Evolutionary conservation across 2,329 filamentous ascomycete genomes (phyloP).

Genomic region (Botrytis cinerea): DNA sequence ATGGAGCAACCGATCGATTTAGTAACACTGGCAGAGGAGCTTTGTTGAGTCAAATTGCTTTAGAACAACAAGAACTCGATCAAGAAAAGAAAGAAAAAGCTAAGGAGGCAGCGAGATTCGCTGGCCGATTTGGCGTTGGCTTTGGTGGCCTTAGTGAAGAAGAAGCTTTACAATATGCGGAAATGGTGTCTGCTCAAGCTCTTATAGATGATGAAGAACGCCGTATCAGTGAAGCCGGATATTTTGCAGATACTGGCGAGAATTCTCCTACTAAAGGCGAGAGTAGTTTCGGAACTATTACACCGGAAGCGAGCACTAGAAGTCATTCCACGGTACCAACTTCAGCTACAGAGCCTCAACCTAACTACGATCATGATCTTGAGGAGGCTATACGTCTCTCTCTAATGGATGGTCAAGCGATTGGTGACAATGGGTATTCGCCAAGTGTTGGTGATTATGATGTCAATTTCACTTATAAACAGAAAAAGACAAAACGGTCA

Average conservation of each 20-base stretch:
- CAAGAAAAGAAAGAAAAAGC: slow-evolving; percentile 67
- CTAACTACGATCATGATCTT: slow-evolving; percentile 59
- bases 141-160: slow-evolving; percentile 67
- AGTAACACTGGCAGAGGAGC: slow-evolving; percentile 66
- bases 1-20: slow-evolving; percentile 57
- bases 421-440: slow-evolving; percentile 45
- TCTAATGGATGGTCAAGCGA: slow-evolving; percentile 57
- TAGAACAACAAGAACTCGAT: slow-evolving; percentile 80
- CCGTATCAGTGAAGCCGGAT: slow-evolving; percentile 54
- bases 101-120: slow-evolving; percentile 70
- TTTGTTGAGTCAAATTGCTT: slow-evolving; percentile 78
- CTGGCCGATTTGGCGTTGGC: slow-evolving; percentile 81
- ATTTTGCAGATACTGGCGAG: slow-evolving; percentile 51
- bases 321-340: slow-evolving; percentile 40
- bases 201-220: slow-evolving; percentile 59
- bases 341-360: slow-evolving; percentile 44
- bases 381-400: slow-evolving; percentile 64
- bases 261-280: slow-evolving; percentile 39
- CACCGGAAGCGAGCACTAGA: slow-evolving; percentile 56
- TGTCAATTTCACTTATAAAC: slow-evolving; percentile 53
- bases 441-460: slow-evolving; percentile 53
- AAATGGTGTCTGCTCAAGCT: slow-evolving; percentile 65
- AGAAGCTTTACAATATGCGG: slow-evolving; percentile 64
- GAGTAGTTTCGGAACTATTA: slow-evolving; percentile 48
- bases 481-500: slow-evolving; percentile 48